Percentiles rank a stretch among this genome's conserved stretches.
Evolutionary conservation across 2,329 filamentous ascomycete species (phyloP).

Genomic region (Corynespora cassiicola): DNA sequence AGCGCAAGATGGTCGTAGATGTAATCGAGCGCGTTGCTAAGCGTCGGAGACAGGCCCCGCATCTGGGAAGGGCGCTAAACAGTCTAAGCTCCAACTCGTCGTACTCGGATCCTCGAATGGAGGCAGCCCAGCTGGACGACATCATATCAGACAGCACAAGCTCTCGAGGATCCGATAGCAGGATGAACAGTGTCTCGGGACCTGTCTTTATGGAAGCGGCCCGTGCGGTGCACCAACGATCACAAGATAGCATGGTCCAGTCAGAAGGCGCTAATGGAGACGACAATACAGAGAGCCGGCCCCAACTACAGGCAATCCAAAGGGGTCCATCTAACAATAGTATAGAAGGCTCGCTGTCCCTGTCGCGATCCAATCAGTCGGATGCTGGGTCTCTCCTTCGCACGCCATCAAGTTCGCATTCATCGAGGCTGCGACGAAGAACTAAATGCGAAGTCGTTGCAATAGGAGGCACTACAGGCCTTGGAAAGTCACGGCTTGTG

Average conservation of each 20-base stretch:
- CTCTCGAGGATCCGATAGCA: slow-evolving; percentile 60
- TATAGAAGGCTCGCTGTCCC: slow-evolving; percentile 32
- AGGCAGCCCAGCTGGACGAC: slow-evolving; percentile 57
- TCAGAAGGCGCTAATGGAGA: slow-evolving; percentile 33
- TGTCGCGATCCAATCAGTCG: slow-evolving; percentile 33
- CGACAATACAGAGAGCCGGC: slow-evolving; percentile 26
- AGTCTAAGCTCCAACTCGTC: slow-evolving; percentile 62
- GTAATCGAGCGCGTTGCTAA: slow-evolving; percentile 78
- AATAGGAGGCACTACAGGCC: slow-evolving; percentile 62
- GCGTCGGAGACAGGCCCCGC: slow-evolving; percentile 57
- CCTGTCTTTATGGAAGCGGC: slow-evolving; percentile 34
- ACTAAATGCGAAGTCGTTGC: slow-evolving; percentile 67
- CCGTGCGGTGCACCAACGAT: slow-evolving; percentile 30
- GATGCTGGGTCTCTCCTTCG: slow-evolving; percentile 32
- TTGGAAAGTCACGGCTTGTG: slow-evolving; percentile 67
- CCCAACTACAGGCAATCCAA: slow-evolving; percentile 19
- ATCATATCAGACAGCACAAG: slow-evolving; percentile 56
- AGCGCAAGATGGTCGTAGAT: slow-evolving; percentile 70
- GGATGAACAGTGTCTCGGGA: slow-evolving; percentile 43
- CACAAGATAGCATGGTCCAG: slow-evolving; percentile 34
- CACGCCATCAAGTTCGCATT: slow-evolving; percentile 39
- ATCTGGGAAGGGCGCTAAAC: slow-evolving; percentile 50
- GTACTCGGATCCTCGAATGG: slow-evolving; percentile 57
- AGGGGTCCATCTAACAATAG: slow-evolving; percentile 38
- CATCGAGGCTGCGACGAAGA: slow-evolving; percentile 57